These are phyloP conservation scores for Golovinomyces cichoracearum DNA, from an alignment of 2,329 filamentous ascomycete genomes.

Conservation along the genomic window DNA sequence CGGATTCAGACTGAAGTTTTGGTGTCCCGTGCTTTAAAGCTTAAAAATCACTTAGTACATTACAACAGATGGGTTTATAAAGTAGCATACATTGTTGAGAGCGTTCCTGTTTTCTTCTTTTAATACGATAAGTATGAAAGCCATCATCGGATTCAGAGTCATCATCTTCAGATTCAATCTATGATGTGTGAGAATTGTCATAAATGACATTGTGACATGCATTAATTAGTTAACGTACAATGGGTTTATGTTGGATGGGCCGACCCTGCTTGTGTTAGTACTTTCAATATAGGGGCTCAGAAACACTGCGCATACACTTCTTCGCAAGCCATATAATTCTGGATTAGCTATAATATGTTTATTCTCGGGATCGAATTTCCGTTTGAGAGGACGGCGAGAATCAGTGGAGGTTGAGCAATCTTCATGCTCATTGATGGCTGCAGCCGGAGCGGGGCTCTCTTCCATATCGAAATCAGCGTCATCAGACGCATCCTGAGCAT, in stretches of 20 bases:
- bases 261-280: conserved; percentile 20
- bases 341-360: conserved; percentile 76
- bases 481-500: conserved; percentile 29
- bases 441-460: conserved; percentile 26
- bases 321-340: conserved; percentile 74
- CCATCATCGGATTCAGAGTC: conserved; percentile 39
- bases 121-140: conserved; percentile 30
- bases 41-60: conserved; percentile 12
- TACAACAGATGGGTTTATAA: neutral
- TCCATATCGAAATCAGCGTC: conserved; percentile 55
- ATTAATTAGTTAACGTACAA: conserved; percentile 21
- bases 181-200: conserved; percentile 6
- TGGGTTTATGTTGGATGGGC: conserved; percentile 25
- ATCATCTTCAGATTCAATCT: conserved; percentile 30
- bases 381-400: conserved; percentile 44
- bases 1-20: conserved; percentile 26
- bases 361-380: conserved; percentile 41
- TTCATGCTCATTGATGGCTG: conserved; percentile 23
- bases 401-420: conserved; percentile 42
- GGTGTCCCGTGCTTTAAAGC: conserved; percentile 36
- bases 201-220: conserved; percentile 3
- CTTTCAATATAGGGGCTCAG: conserved; percentile 15
- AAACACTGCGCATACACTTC: conserved; percentile 38
- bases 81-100: conserved; percentile 33
- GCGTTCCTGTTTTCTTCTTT: conserved; percentile 41